Evolutionary conservation across 768 basidiomycete genomes (phyloP), one percentile per base, ranked within the genome.

Genomic region (Sistotremastrum niveocremeum): DNA sequence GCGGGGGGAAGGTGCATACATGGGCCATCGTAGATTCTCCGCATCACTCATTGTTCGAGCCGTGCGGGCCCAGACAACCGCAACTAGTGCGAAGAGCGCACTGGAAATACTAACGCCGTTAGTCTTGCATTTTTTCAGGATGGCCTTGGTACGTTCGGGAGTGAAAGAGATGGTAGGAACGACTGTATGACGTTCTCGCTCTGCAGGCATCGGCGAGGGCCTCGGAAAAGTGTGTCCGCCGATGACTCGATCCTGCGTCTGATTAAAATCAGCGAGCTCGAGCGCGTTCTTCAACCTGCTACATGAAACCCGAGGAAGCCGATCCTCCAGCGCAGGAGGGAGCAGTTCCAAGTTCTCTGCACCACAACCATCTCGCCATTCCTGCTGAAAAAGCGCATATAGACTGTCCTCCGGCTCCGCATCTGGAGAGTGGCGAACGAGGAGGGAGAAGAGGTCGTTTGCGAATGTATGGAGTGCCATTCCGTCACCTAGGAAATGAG

Each of bases 401-500:
- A 4, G 12, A 29, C 4, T 45, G 8, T 46, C 45, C 29, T 60
- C 54, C n/a, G 66, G 52, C 33, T 65, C 63, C 41, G 55, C 49
- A 12, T 57, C 51, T 31, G 57, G 55, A 39, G 49, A 55, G 4
- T 52, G 54, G 40, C 55, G 50, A 0, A 72, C 78, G 37, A 88
- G 64, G 3, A 89, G 64, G 11, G 64, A 60, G 57, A 88, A 81
- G 56, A 89, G 78, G 52, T 88, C 83, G 58, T 86, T 85, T 29
- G 82, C 84, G 50, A 81, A 83, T 49, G 74, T 70, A 61, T 89
- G 85, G 11, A 89, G 68, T 1, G 85, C 82, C 79, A 88, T 87
- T 20, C 88, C 88, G 57, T 91, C 88, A 12, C 85, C 86, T 41
- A 89, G 60, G 60, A 81, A 89, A 58, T 91, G 88, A 5, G 82